Base-by-base conservation (phyloP, 164 flowering plant species). In the Nelumbo lutea region DNA sequence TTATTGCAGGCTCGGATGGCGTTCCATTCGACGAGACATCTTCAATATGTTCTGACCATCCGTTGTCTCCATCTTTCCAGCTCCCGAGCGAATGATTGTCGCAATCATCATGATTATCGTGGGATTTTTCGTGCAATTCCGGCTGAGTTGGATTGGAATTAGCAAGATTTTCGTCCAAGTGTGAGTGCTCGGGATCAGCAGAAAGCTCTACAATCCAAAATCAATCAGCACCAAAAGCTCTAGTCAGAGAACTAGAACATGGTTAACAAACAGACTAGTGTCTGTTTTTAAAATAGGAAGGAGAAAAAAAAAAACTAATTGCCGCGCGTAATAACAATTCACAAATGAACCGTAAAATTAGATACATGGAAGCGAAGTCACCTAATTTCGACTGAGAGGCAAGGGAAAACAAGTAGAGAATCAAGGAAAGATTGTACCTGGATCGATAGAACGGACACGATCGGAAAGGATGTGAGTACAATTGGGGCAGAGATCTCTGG, bases 401-500 rank as follows among this genome's bases (percentile, higher is more conserved):
- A 42, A 67, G 11, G 10, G n/a, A 6, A 53, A 42, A 7, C 14
- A 40, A 13, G 11, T 6, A 45, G 14, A 9, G 41, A 3, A 10
- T 27, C 9, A 9, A 39, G 0, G 47, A 47, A n/a, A 46, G 9
- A 43, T 11, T 40, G 50, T 39, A 84, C 92, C 87, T 52, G 80
- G 69, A 61, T 70, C 69, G 63, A 93, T 82, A 38, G 89, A 83
- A 9, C 77, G 82, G 67, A 90, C 74, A 68, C 91, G 87, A 72
- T 76, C 65, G 42, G 84, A 68, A 68, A 93, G 86, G 4, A 42
- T 67, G 2, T 61, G 69, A 7, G 83, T 62, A 79, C 98, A 93
- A 64, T 56, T 45, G 2, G 42, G 53, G 79, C 98, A 93, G 69
- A 93, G 90, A 63, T 78, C 93, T 59, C 77, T 70, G 50, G 89